Evolutionary conservation across 768 basidiomycete genomes (phyloP).

Genomic region (Russula vinacea): DNA sequence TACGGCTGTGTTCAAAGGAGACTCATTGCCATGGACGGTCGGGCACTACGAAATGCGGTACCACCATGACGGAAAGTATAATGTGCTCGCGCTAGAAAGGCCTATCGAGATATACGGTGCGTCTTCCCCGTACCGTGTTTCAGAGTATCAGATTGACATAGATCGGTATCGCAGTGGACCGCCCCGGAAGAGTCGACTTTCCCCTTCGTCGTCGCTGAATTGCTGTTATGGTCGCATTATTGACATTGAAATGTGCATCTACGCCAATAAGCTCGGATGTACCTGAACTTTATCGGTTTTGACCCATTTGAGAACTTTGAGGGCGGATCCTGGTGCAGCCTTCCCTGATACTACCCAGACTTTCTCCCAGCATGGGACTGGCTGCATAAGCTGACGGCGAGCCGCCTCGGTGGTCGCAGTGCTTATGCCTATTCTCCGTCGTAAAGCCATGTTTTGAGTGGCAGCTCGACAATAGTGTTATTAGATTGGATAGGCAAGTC

Average conservation of each 20-base stretch:
- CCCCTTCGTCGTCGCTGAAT: conserved; percentile 85
- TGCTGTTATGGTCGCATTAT: conserved; percentile 53
- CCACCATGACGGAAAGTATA: conserved; percentile 97
- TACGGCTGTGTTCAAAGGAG: conserved; percentile 67
- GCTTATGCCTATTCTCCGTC: conserved; percentile 74
- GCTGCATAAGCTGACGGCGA: conserved; percentile 81
- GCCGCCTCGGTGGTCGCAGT: conserved; percentile 76
- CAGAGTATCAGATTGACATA: no score
- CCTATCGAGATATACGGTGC: conserved; percentile 87
- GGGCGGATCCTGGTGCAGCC: conserved; percentile 51
- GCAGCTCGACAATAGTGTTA: neutral
- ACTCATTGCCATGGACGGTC: conserved; percentile 79
- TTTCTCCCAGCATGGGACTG: conserved; percentile 85
- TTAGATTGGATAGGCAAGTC: neutral
- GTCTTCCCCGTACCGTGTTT: no score
- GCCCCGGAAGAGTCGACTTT: no score
- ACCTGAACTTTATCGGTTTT: conserved; percentile 79
- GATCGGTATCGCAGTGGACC: no score
- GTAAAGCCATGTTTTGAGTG: conserved; percentile 54
- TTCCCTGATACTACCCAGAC: conserved; percentile 62
- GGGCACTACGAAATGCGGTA: conserved; percentile 90
- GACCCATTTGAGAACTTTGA: conserved; percentile 75
- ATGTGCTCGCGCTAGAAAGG: conserved; percentile 82
- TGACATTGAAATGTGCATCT: conserved; percentile 9
- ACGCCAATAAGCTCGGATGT: conserved; percentile 29